Conservation (phyloP, 495 filamentous ascomycete genomes). For the Neurospora intermedia region DNA sequence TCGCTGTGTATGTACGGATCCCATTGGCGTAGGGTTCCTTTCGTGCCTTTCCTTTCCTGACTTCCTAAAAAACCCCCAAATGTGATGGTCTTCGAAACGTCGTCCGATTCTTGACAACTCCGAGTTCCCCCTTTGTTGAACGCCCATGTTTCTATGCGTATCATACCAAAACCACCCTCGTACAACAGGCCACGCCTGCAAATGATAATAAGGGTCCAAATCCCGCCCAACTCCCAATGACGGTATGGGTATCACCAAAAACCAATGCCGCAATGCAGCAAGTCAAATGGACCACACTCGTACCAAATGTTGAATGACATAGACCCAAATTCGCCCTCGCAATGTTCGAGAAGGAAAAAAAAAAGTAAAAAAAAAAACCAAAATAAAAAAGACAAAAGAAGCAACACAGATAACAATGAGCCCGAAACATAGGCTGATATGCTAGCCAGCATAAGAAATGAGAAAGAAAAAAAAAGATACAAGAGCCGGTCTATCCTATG, state of each 20-base stretch:
- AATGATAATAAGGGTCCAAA: not conserved
- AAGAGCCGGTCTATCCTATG: not conserved
- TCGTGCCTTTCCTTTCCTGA: not conserved
- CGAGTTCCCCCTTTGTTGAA: not conserved
- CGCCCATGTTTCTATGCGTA: not conserved
- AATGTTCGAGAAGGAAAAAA: not conserved
- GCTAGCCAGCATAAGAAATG: not conserved
- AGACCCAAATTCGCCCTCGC: slow-evolving; percentile 4
- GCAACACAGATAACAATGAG: not conserved
- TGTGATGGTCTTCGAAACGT: not conserved
- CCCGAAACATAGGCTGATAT: not conserved
- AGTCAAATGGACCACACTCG: slow-evolving; percentile 14
- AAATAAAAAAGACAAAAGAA: slow-evolving; percentile 2
- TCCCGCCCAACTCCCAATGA: slow-evolving; percentile 8
- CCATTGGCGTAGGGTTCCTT: not conserved
- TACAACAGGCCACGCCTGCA: not conserved
- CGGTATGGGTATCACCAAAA: slow-evolving; percentile 14
- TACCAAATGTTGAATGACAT: slow-evolving; percentile 15
- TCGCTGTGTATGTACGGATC: not conserved
- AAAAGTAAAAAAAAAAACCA: slow-evolving; percentile 1
- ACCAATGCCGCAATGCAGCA: slow-evolving; percentile 7
- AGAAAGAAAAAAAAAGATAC: slow-evolving; percentile 1
- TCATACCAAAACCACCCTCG: not conserved
- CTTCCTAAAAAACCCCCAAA: not conserved
- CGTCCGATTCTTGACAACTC: not conserved